Conservation (phyloP, 208 protist species). For the Crithidia thermophila region DNA sequence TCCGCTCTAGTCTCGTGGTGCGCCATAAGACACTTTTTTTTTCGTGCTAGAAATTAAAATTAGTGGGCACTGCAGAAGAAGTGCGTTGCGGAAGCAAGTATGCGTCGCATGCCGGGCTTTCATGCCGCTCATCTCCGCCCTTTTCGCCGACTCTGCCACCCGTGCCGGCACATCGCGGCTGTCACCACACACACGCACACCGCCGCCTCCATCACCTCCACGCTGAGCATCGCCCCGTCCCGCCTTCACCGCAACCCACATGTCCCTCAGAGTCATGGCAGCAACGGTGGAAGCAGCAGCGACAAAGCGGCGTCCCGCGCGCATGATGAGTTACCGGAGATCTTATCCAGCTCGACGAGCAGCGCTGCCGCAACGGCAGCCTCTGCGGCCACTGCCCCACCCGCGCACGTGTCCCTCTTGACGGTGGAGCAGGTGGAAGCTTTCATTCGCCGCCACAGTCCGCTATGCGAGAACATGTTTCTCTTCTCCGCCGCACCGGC, state of each 20-base stretch:
- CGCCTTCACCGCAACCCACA: too few relatives aligned
- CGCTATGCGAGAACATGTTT: conserved; percentile 10
- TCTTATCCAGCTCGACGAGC: too few relatives aligned
- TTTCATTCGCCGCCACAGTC: conserved; percentile 8
- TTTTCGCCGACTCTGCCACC: conserved; percentile 2
- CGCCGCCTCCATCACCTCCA: neutral
- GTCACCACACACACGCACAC: neutral
- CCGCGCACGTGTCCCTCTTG: neutral
- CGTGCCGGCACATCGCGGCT: conserved; percentile 4
- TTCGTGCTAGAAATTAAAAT: too few relatives aligned
- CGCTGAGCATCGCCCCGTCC: too few relatives aligned
- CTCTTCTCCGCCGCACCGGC: conserved; percentile 9
- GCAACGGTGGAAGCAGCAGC: too few relatives aligned
- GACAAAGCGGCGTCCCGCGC: too few relatives aligned
- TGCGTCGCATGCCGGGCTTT: conserved; percentile 18
- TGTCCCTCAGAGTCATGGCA: too few relatives aligned
- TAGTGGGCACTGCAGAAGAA: too few relatives aligned
- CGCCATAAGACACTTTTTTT: too few relatives aligned
- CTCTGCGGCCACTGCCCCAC: neutral
- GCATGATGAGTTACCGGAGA: too few relatives aligned
- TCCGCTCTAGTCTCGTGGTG: too few relatives aligned
- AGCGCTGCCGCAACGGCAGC: neutral
- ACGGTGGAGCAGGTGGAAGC: conserved; percentile 24
- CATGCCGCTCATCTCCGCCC: neutral
- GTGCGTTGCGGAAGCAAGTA: neutral